Percentiles rank a stretch among this genome's conserved stretches.
Conservation (phyloP, 1,284 basidiomycete species). For the Leccinum angustisporum region DNA sequence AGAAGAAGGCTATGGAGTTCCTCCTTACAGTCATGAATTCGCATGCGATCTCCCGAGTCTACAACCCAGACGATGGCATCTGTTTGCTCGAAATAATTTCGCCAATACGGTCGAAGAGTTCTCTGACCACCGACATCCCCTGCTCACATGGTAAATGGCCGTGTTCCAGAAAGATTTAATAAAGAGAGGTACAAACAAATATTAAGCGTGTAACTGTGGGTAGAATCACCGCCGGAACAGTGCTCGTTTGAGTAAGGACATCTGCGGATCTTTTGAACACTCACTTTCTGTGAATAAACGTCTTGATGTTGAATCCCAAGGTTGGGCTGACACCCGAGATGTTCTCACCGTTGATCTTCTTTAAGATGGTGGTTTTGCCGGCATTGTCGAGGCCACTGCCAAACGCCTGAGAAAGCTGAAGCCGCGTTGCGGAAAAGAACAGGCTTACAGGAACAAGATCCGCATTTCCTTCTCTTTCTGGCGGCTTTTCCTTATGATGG, state of each 20-base stretch:
- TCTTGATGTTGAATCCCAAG: slow-evolving; percentile 98
- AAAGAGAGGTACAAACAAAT: slow-evolving; percentile 65
- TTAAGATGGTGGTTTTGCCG: slow-evolving; percentile 97
- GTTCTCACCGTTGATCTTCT: slow-evolving; percentile 90
- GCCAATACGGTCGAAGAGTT: slow-evolving; percentile 95
- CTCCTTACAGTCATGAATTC: slow-evolving; percentile 86
- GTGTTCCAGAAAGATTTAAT: slow-evolving; percentile 8
- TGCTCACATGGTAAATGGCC: slow-evolving; percentile 32
- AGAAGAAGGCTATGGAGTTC: slow-evolving; percentile 85
- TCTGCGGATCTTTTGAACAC: slow-evolving; percentile 34
- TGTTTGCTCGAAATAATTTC: slow-evolving; percentile 99
- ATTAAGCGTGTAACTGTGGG: slow-evolving; percentile 82
- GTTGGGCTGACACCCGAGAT: slow-evolving; percentile 89
- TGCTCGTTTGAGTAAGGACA: slow-evolving; percentile 25
- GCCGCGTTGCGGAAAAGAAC: slow-evolving; percentile 3
- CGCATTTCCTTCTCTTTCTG: slow-evolving; percentile 96
- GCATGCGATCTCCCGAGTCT: slow-evolving; percentile 87
- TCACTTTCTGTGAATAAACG: slow-evolving; percentile 86
- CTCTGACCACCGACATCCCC: slow-evolving; percentile 99
- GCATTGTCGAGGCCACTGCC: slow-evolving; percentile 96
- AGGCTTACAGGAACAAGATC: slow-evolving; percentile 85
- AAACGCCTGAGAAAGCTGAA: slow-evolving; percentile 17
- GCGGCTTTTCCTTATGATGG: slow-evolving; percentile 96
- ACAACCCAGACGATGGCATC: slow-evolving; percentile 99
- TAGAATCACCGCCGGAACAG: slow-evolving; percentile 23